Evolutionary conservation across 2,329 filamentous ascomycete genomes (phyloP).

Genomic region (Aureobasidium sp.): DNA sequence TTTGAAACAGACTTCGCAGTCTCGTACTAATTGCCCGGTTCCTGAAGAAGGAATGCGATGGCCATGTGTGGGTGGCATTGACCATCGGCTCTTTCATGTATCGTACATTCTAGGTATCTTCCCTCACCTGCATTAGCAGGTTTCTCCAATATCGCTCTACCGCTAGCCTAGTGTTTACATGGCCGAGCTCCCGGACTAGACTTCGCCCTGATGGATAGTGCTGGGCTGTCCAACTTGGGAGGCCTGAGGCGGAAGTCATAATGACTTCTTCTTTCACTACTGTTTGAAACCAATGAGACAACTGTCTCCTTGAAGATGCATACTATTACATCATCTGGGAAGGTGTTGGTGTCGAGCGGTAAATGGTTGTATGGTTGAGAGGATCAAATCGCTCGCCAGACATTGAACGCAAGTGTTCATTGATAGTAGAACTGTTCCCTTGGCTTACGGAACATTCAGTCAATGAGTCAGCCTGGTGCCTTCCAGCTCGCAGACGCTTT

Average conservation of each 20-base stretch:
- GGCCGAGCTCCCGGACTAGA: neutral
- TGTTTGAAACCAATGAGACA: neutral
- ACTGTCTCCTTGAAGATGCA: neutral
- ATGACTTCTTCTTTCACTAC: neutral
- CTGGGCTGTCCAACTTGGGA: neutral
- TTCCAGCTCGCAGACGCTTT: neutral
- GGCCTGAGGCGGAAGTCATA: neutral
- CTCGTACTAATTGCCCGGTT: neutral
- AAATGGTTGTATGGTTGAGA: neutral
- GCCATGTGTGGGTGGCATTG: conserved; percentile 4
- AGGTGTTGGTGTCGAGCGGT: neutral
- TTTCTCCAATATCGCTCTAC: neutral
- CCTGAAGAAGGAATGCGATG: neutral
- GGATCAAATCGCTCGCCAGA: neutral
- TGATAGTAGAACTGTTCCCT: neutral
- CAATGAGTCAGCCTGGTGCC: neutral
- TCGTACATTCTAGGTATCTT: neutral
- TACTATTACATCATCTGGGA: neutral
- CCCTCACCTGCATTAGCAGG: conserved; percentile 1
- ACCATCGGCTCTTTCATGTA: neutral
- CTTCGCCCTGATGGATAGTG: neutral
- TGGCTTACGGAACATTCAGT: neutral
- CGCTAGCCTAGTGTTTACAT: neutral
- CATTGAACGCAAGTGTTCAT: neutral
- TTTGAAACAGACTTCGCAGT: neutral